Percentiles rank a stretch among this genome's conserved stretches.
phyloP scores from a whole-genome alignment of 2,329 filamentous ascomycete species.

The Penicillium sp. region DNA sequence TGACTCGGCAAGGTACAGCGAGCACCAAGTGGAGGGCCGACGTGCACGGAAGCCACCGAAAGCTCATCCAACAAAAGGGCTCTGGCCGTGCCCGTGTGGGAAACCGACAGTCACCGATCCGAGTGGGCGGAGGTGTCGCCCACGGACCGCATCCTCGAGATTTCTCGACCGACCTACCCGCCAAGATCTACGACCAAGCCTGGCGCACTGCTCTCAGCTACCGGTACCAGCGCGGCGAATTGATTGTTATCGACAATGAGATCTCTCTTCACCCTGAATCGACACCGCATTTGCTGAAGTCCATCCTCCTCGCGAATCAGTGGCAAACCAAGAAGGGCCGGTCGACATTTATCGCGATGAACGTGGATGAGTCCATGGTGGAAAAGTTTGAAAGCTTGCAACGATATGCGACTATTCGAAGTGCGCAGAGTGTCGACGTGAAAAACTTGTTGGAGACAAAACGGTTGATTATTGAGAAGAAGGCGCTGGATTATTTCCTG shows the following conservation, averaged over 20 bases:
- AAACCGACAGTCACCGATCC: conserved; percentile 71
- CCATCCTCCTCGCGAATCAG: conserved; percentile 64
- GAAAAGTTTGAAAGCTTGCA: conserved; percentile 59
- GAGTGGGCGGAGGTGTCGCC: conserved; percentile 77
- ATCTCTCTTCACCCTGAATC: conserved; percentile 55
- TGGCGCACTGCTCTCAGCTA: conserved; percentile 93
- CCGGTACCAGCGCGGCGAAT: conserved; percentile 77
- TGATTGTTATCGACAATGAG: conserved; percentile 78
- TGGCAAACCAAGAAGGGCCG: conserved; percentile 64
- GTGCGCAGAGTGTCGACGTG: conserved; percentile 78
- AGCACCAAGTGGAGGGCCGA: conserved; percentile 74
- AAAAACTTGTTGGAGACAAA: conserved; percentile 86
- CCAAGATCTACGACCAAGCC: conserved; percentile 90
- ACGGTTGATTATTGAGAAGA: conserved; percentile 78
- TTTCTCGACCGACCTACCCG: conserved; percentile 74
- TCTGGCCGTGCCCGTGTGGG: conserved; percentile 73
- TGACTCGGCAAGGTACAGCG: conserved; percentile 78
- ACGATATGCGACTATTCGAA: conserved; percentile 63
- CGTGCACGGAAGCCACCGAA: conserved; percentile 74
- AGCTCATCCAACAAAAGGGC: conserved; percentile 83
- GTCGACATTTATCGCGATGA: conserved; percentile 67
- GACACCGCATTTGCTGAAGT: conserved; percentile 54
- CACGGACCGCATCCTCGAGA: conserved; percentile 90
- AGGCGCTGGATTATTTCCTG: conserved; percentile 70
- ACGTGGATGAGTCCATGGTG: conserved; percentile 57